A percentile compares a stretch with the other conserved stretches of the same genome.
Evolutionary conservation across 495 filamentous ascomycete species (phyloP).

Genomic region (Neurospora sp.): DNA sequence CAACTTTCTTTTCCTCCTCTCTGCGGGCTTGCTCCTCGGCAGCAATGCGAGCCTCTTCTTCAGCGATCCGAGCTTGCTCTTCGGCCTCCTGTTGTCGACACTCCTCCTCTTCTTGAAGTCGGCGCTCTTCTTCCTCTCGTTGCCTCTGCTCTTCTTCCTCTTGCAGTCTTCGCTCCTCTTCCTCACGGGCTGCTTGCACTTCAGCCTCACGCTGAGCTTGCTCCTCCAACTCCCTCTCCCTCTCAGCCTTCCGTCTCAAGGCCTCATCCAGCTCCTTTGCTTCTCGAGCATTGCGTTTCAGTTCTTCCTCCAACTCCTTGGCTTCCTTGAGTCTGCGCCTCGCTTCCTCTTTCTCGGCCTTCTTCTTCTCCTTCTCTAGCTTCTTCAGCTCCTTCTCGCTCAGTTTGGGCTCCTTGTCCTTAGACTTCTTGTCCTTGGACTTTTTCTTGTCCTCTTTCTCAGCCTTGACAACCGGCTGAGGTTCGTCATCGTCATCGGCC

Average conservation of each 20-base stretch:
- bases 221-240: constrained; percentile 21
- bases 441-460: constrained; percentile 13
- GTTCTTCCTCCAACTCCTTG: constrained; percentile 20
- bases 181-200: constrained; percentile 21
- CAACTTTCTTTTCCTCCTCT: constrained; percentile 2
- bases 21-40: constrained; percentile 6
- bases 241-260: constrained; percentile 21
- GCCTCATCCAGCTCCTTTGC: constrained; percentile 14
- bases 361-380: constrained; percentile 22
- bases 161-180: constrained; percentile 21
- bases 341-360: constrained; percentile 28
- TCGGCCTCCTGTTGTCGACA: background rate
- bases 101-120: background rate
- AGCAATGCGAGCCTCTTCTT: constrained; percentile 6
- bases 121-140: constrained; percentile 8
- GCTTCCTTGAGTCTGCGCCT: constrained; percentile 26
- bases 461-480: constrained; percentile 9
- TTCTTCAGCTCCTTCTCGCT: constrained; percentile 21
- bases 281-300: constrained; percentile 19
- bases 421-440: constrained; percentile 16
- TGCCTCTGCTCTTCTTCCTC: constrained; percentile 27
- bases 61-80: background rate
- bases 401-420: constrained; percentile 19
- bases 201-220: constrained; percentile 19
- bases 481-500: constrained; percentile 4